phyloP scores from a whole-genome alignment of 192 early-diverging fungal genomes.

The Gaertneriomyces sp. region DNA sequence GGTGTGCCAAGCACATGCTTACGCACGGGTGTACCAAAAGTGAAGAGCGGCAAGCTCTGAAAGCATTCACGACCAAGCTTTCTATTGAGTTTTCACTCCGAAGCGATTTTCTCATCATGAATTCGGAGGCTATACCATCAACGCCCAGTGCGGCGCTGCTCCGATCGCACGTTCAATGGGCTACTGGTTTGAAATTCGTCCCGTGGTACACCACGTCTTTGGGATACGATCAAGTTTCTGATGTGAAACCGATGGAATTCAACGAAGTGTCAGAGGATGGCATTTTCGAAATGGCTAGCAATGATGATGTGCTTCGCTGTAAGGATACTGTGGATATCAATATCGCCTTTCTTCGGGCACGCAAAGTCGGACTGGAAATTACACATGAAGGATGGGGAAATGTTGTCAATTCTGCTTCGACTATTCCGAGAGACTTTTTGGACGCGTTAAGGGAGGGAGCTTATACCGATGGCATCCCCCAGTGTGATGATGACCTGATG shows the following conservation, averaged over 20 bases:
- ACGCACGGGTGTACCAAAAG: not conserved
- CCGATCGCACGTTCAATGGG: conserved; percentile 15
- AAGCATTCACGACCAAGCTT: conserved; percentile 6
- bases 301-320: conserved; percentile 8
- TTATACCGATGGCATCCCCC: not conserved
- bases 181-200: conserved; percentile 1
- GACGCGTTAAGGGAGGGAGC: conserved; percentile 4
- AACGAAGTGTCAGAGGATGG: conserved; percentile 11
- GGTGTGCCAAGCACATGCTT: not conserved
- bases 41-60: not conserved
- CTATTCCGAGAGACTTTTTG: conserved; percentile 1
- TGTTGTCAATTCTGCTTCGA: not conserved
- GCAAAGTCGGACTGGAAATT: not conserved
- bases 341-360: not conserved
- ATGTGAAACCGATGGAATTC: conserved; percentile 1
- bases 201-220: not conserved
- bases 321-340: conserved; percentile 1
- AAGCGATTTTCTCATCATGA: conserved; percentile 17
- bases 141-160: conserved; percentile 6
- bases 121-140: conserved; percentile 5
- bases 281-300: conserved; percentile 21
- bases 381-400: not conserved
- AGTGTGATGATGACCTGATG: not conserved
- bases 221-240: not conserved
- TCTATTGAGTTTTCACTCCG: conserved; percentile 19